Percentiles rank a stretch among this genome's conserved stretches.
These are phyloP conservation scores for Simplicillium sp. DNA, from an alignment of 2,329 filamentous ascomycete species.

Conservation along the genomic window DNA sequence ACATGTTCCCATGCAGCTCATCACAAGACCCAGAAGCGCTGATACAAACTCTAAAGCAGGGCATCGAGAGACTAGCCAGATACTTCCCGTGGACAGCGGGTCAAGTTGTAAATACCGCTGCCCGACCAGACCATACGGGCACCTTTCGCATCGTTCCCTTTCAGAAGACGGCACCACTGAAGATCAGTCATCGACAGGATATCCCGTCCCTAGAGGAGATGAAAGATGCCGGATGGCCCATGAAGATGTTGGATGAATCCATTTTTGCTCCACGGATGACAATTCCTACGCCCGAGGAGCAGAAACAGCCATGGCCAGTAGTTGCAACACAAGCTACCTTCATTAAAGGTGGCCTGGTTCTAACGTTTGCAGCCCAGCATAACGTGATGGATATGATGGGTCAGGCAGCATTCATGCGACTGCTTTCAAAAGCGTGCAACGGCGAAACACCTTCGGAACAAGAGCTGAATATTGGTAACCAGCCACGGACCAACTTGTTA, in stretches of 20 bases:
- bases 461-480: conserved; percentile 33
- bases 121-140: conserved; percentile 16
- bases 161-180: conserved; percentile 19
- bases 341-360: conserved; percentile 36
- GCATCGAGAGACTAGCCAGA: conserved; percentile 25
- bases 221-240: conserved; percentile 28
- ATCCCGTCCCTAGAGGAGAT: conserved; percentile 28
- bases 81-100: conserved; percentile 39
- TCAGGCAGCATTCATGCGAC: conserved; percentile 32
- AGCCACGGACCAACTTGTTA: conserved; percentile 24
- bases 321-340: conserved; percentile 38
- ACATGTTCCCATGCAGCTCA: conserved; percentile 25
- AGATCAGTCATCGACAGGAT: conserved; percentile 24
- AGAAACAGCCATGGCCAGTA: conserved; percentile 23
- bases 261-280: conserved; percentile 30
- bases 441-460: conserved; percentile 32
- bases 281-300: conserved; percentile 16
- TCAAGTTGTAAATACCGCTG: conserved; percentile 25
- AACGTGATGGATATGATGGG: conserved; percentile 41
- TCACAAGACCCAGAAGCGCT: conserved; percentile 13
- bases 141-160: conserved; percentile 28
- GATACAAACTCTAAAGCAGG: conserved; percentile 19
- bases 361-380: conserved; percentile 39
- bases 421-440: conserved; percentile 38
- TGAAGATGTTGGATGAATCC: conserved; percentile 36